A percentile compares a stretch with the other conserved stretches of the same genome.
Evolutionary conservation across 371 early-diverging fungal genomes (phyloP).

Genomic region (Lichtheimia ornata): DNA sequence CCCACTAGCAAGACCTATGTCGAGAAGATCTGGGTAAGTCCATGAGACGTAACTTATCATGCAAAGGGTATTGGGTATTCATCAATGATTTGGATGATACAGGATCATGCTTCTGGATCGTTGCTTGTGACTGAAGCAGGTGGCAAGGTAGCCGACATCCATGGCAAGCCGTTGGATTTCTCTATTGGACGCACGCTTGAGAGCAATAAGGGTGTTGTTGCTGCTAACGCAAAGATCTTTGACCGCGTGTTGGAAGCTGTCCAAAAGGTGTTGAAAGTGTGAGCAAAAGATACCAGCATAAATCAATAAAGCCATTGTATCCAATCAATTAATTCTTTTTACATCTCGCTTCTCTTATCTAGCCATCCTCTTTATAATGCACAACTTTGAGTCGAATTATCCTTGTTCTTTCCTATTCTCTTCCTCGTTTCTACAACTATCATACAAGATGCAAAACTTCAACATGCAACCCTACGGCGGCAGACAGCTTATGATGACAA

Average conservation of each 20-base stretch:
- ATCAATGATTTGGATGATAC: conserved; percentile 5
- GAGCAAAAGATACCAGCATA: conserved; percentile 10
- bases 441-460: too few species aligned
- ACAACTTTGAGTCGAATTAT: too few species aligned
- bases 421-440: too few species aligned
- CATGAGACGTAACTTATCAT: neutral
- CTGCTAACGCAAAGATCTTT: conserved; percentile 71
- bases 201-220: conserved; percentile 89
- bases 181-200: conserved; percentile 81
- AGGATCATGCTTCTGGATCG: conserved; percentile 95
- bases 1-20: conserved; percentile 79
- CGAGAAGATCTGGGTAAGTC: conserved; percentile 94
- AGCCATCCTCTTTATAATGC: too few species aligned
- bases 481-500: too few species aligned
- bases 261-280: conserved; percentile 51
- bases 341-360: too few species aligned
- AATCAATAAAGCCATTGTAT: too few species aligned
- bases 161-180: conserved; percentile 88
- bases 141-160: conserved; percentile 84
- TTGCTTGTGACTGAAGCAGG: conserved; percentile 94
- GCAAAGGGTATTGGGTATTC: neutral
- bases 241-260: conserved; percentile 68
- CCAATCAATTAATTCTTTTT: too few species aligned
- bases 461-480: too few species aligned
- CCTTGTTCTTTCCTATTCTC: too few species aligned